Evolutionary conservation across 495 filamentous ascomycete genomes (phyloP).

Genomic region (Neurospora hispaniola): DNA sequence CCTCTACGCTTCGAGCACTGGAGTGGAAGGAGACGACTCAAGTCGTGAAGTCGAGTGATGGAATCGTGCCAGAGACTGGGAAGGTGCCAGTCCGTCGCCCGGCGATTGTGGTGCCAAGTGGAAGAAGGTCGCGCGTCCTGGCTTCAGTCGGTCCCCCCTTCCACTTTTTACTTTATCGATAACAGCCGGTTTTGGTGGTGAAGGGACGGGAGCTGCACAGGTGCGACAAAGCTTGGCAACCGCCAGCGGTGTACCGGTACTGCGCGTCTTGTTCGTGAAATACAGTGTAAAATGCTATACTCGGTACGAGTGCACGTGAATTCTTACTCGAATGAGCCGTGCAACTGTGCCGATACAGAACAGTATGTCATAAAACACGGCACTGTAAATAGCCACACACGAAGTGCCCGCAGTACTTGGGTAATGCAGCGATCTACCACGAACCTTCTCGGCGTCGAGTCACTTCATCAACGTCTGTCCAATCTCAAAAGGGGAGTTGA

Average conservation of each 20-base stretch:
- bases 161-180: conserved; percentile 25
- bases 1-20: neutral
- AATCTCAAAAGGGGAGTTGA: neutral
- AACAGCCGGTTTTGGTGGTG: neutral
- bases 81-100: neutral
- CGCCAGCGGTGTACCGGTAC: neutral
- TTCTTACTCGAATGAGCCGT: neutral
- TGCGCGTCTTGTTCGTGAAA: neutral
- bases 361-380: neutral
- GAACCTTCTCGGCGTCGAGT: neutral
- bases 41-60: neutral
- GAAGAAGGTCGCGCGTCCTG: conserved; percentile 1
- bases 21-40: neutral
- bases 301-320: neutral
- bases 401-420: neutral
- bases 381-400: neutral
- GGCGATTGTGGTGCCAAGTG: neutral
- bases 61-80: neutral
- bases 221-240: neutral
- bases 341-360: neutral
- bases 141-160: neutral
- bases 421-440: neutral
- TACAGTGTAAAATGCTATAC: neutral
- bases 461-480: neutral
- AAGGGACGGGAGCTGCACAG: neutral